These are phyloP conservation scores for Neurospora tetraspora DNA, from an alignment of 495 filamentous ascomycete species.

Conservation along the genomic window DNA sequence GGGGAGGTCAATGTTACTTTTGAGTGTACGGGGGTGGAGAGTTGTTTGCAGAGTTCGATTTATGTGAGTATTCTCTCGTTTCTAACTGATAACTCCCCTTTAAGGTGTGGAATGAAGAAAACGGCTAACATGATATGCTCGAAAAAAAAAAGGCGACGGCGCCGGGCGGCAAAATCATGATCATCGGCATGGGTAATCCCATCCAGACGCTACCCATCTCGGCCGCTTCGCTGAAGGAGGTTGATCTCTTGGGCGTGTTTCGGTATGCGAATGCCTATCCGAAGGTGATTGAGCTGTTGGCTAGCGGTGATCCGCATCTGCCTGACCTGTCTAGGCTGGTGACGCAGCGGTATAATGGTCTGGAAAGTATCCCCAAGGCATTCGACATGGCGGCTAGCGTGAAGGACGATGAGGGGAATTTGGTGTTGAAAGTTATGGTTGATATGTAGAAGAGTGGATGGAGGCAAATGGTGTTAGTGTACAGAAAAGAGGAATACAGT, in stretches of 20 bases:
- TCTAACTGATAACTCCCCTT: neutral
- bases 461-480: neutral
- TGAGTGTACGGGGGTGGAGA: slow-evolving; percentile 86
- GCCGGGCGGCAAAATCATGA: slow-evolving; percentile 70
- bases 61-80: slow-evolving; percentile 42
- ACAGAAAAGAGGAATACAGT: neutral
- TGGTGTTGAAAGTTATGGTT: slow-evolving; percentile 47
- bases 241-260: slow-evolving; percentile 87
- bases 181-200: slow-evolving; percentile 92
- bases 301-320: slow-evolving; percentile 43
- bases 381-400: slow-evolving; percentile 44
- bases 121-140: no score
- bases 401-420: slow-evolving; percentile 40
- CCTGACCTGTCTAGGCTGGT: slow-evolving; percentile 53
- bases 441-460: slow-evolving; percentile 24
- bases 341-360: slow-evolving; percentile 53
- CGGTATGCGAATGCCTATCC: slow-evolving; percentile 81
- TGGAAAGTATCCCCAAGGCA: slow-evolving; percentile 34
- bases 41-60: slow-evolving; percentile 80
- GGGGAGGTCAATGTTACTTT: slow-evolving; percentile 71
- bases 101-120: neutral
- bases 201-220: slow-evolving; percentile 80
- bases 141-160: no score
- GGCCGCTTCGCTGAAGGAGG: slow-evolving; percentile 77
- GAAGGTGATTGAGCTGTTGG: slow-evolving; percentile 61